A percentile compares a stretch with the other conserved stretches of the same genome.
phyloP scores from a whole-genome alignment of 345 rosid species.

The Erysimum cheiranthoides region DNA sequence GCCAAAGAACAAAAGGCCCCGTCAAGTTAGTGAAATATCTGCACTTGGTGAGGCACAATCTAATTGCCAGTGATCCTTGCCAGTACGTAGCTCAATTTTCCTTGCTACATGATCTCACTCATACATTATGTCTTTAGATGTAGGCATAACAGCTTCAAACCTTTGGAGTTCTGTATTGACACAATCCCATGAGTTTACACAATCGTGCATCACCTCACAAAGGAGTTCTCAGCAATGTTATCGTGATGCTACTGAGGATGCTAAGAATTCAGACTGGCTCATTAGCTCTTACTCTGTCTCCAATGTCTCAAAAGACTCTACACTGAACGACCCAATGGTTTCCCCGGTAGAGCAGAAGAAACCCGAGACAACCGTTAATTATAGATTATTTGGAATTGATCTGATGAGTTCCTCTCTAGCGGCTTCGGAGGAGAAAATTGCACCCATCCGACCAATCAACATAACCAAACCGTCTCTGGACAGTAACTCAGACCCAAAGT shows the following conservation, averaged over 20 bases:
- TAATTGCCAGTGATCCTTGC: neutral
- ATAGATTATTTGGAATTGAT: constrained; percentile 81
- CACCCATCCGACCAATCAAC: constrained; percentile 44
- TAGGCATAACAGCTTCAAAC: constrained; percentile 57
- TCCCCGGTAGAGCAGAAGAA: constrained; percentile 56
- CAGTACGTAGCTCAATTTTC: constrained; percentile 8
- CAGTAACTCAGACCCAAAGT: constrained; percentile 60
- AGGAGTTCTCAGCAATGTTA: constrained; percentile 53
- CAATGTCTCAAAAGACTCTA: constrained; percentile 48
- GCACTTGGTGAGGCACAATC: constrained; percentile 50
- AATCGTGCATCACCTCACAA: constrained; percentile 53
- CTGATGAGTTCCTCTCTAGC: constrained; percentile 55
- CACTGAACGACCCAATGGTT: constrained; percentile 48
- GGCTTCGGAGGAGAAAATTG: constrained; percentile 49
- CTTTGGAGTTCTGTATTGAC: constrained; percentile 61
- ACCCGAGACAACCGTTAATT: constrained; percentile 53
- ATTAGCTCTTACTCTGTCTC: constrained; percentile 48
- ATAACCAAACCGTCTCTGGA: constrained; percentile 50
- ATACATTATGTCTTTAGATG: constrained; percentile 47
- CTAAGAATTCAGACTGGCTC: constrained; percentile 49
- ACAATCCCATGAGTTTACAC: constrained; percentile 62
- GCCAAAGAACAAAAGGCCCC: constrained; percentile 75
- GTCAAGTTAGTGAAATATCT: constrained; percentile 59
- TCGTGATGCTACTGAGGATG: constrained; percentile 57
- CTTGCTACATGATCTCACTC: constrained; percentile 29